These are phyloP conservation scores for Penicillium dipodomyicola DNA, from an alignment of 495 filamentous ascomycete genomes.

Conservation along the genomic window DNA sequence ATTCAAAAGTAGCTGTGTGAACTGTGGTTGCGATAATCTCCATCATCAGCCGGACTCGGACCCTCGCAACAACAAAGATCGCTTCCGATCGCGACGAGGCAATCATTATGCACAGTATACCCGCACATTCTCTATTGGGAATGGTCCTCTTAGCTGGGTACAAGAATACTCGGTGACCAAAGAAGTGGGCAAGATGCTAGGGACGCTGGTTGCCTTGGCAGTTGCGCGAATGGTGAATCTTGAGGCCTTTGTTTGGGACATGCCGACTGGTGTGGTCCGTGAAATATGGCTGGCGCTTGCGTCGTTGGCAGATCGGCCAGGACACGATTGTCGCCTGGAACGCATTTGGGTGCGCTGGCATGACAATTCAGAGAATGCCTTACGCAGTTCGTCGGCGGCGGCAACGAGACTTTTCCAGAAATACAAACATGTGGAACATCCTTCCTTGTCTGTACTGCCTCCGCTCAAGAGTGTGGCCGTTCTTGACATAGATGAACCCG, in stretches of 20 bases:
- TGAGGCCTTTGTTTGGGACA: conserved; percentile 93
- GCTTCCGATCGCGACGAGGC: conserved; percentile 46
- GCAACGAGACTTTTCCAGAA: conserved; percentile 29
- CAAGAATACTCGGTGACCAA: conserved; percentile 84
- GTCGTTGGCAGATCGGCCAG: conserved; percentile 63
- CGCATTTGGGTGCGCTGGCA: conserved; percentile 89
- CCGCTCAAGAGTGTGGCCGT: conserved; percentile 78
- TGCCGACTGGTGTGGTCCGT: conserved; percentile 86
- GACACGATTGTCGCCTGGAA: conserved; percentile 65
- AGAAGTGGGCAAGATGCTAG: conserved; percentile 90
- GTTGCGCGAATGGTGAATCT: conserved; percentile 84
- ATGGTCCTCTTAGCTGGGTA: conserved; percentile 80
- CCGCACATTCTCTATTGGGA: conserved; percentile 85
- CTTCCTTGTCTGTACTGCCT: conserved; percentile 81
- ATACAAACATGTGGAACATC: conserved; percentile 67
- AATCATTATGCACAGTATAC: conserved; percentile 86
- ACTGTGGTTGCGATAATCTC: conserved; percentile 37
- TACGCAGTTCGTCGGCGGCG: conserved; percentile 24
- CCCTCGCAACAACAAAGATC: conserved; percentile 11
- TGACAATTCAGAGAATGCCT: conserved; percentile 61
- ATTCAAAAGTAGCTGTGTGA: conserved; percentile 25
- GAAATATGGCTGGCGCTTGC: conserved; percentile 85
- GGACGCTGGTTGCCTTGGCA: conserved; percentile 83
- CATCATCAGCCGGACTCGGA: conserved; percentile 19
- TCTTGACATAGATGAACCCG: conserved; percentile 83